A percentile compares a stretch with the other conserved stretches of the same genome.
Conservation (phyloP, 2,329 filamentous ascomycete species). For the Didymellaceae sp. region DNA sequence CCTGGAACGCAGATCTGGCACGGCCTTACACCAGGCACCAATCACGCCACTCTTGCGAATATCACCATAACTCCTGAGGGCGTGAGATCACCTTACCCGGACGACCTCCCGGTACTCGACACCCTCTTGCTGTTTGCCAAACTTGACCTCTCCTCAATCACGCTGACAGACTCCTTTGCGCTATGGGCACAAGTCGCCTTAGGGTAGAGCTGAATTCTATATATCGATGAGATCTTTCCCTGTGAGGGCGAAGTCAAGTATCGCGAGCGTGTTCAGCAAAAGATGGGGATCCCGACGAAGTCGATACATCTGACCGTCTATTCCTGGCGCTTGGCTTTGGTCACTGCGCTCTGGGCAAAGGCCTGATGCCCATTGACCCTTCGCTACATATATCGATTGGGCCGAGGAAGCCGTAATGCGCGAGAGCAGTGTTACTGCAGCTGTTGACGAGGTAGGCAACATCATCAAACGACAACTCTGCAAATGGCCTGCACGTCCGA, state of each 20-base stretch:
- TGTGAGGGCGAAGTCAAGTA: conserved; percentile 19
- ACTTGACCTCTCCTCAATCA: conserved; percentile 20
- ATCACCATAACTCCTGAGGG: not conserved
- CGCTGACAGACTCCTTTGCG: conserved; percentile 9
- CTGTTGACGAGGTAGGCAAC: not conserved
- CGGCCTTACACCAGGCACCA: conserved; percentile 1
- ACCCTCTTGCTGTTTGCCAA: conserved; percentile 2
- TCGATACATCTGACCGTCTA: conserved; percentile 32
- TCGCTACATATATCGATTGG: conserved; percentile 36
- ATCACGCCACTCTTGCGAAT: not conserved
- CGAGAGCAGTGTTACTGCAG: conserved; percentile 24
- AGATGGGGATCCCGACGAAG: conserved; percentile 18
- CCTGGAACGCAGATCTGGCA: conserved; percentile 4
- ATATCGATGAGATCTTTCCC: conserved; percentile 24
- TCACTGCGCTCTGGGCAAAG: conserved; percentile 33
- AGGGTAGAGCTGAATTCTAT: conserved; percentile 18
- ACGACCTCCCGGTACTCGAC: not conserved
- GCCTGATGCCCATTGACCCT: conserved; percentile 29
- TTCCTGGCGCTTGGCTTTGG: conserved; percentile 42
- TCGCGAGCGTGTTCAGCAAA: conserved; percentile 17
- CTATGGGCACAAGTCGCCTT: conserved; percentile 17
- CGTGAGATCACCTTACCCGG: conserved; percentile 1
- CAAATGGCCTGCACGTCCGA: conserved; percentile 7
- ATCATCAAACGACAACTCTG: conserved; percentile 8
- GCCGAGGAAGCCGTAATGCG: conserved; percentile 37